Evolutionary conservation across 768 basidiomycete species (phyloP), one percentile per base, ranked within the genome.

Genomic region (Pleurotus sapidus): DNA sequence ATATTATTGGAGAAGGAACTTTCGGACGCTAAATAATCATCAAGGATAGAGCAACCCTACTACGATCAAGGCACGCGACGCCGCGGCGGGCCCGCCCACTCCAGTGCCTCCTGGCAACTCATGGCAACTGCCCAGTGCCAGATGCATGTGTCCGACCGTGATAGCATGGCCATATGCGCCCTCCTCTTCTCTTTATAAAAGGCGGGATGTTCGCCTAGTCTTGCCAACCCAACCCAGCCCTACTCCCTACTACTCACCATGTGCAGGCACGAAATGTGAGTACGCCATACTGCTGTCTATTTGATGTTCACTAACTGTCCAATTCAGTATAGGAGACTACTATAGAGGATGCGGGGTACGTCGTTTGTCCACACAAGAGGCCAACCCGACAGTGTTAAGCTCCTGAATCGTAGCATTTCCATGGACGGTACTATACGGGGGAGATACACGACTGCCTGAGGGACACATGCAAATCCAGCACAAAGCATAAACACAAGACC

Each of bases 271-370:
- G 54, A 59, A 49, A 56, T 59, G 58, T 45, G 42, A 45, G 42
- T 45, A 20, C 25, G 30, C 30, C 8, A 7, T 11, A 8, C 9
- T 7, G 30, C 9, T 11, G 30, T 11, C n/a, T 11, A 45, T 17
- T 5, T 7, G n/a, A 45, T 45, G 42, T 45, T 23, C 3, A 7
- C 42, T 23, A 23, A 45, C n/a, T 3, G 42, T n/a, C 5, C 30
- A 34, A 34, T 34, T 3, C 57, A 80, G 79, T 54, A 67, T 80
- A 55, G 79, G 79, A 39, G 79, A 80, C 60, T 79, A 71, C 58
- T 79, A 78, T 64, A 74, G 79, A 67, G 79, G 79, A 34, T 80
- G 79, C 57, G 79, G 79, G 56, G 79, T 79, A 66, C 49, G 77
- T 72, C 23, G 43, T 43, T 39, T 20, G 5, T 37, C 46, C 2